These are phyloP conservation scores for Aaosphaeria pasadenensis DNA, from an alignment of 2,329 filamentous ascomycete species.

Conservation along the genomic window DNA sequence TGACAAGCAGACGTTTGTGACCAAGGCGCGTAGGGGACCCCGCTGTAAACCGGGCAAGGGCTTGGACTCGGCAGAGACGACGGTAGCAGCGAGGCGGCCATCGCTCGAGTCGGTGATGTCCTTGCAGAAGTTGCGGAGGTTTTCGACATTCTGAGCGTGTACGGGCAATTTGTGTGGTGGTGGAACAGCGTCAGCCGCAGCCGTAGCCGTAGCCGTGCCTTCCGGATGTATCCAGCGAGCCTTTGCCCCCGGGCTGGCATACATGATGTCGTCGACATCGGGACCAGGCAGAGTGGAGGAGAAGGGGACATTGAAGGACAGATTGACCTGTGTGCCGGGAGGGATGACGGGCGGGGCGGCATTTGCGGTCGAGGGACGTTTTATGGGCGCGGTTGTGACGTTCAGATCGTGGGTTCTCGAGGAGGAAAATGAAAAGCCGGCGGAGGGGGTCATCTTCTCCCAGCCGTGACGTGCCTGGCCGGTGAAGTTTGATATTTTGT, in stretches of 20 bases:
- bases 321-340: slow-evolving; percentile 76
- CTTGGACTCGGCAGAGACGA: slow-evolving; percentile 77
- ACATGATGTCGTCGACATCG: slow-evolving; percentile 90
- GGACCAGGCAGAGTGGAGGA: slow-evolving; percentile 88
- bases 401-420: slow-evolving; percentile 54
- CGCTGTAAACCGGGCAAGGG: slow-evolving; percentile 51
- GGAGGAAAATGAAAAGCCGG: slow-evolving; percentile 61
- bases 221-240: slow-evolving; percentile 92
- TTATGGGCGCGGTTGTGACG: slow-evolving; percentile 48
- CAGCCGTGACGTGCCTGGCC: slow-evolving; percentile 65
- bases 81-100: slow-evolving; percentile 73
- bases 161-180: slow-evolving; percentile 89
- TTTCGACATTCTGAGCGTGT: slow-evolving; percentile 80
- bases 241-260: slow-evolving; percentile 83
- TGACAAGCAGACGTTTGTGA: slow-evolving; percentile 86
- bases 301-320: slow-evolving; percentile 97
- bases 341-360: slow-evolving; percentile 61
- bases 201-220: slow-evolving; percentile 75
- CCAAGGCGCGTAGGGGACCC: slow-evolving; percentile 48
- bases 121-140: slow-evolving; percentile 74
- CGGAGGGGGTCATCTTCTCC: slow-evolving; percentile 63
- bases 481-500: slow-evolving; percentile 67
- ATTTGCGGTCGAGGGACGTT: slow-evolving; percentile 52
- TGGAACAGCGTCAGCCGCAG: no score
- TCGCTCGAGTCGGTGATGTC: slow-evolving; percentile 68